These are phyloP conservation scores for Phytophthora cryptogea DNA, from an alignment of 352 stramenopile genomes.

Conservation along the genomic window DNA sequence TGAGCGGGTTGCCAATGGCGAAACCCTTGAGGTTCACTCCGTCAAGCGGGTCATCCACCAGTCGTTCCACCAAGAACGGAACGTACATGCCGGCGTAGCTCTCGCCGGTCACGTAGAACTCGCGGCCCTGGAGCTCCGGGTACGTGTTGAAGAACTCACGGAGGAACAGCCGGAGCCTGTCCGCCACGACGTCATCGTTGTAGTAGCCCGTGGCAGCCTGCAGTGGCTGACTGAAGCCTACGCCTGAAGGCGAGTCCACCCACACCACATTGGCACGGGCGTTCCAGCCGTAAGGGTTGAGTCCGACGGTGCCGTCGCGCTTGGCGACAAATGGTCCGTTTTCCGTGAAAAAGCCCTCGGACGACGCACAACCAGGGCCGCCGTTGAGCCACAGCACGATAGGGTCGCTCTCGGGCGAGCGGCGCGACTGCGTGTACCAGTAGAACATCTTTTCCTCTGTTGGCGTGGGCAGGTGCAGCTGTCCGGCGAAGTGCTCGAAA, in stretches of 20 bases:
- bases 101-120: conserved; percentile 89
- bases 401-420: conserved; percentile 59
- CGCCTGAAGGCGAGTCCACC: conserved; percentile 88
- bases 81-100: conserved; percentile 91
- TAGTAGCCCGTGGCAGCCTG: conserved; percentile 55
- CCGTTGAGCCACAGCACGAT: conserved; percentile 93
- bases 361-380: conserved; percentile 85
- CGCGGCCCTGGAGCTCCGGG: conserved; percentile 58
- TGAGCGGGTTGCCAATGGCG: conserved; percentile 78
- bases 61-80: conserved; percentile 69
- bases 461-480: conserved; percentile 51
- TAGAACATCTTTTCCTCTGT: conserved; percentile 73
- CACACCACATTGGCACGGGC: conserved; percentile 88
- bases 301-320: conserved; percentile 49
- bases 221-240: conserved; percentile 75
- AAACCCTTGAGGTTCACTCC: conserved; percentile 66
- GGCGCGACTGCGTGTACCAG: conserved; percentile 65
- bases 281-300: conserved; percentile 90
- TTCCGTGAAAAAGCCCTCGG: conserved; percentile 84
- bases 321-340: conserved; percentile 71
- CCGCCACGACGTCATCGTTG: conserved; percentile 65
- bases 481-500: conserved; percentile 69
- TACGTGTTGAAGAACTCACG: conserved; percentile 80
- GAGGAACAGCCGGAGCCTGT: conserved; percentile 64
- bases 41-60: conserved; percentile 56